Percentiles rank a stretch among this genome's conserved stretches.
These are phyloP conservation scores for Loxodes magnus DNA, from an alignment of 73 alveolate species.

Conservation along the genomic window DNA sequence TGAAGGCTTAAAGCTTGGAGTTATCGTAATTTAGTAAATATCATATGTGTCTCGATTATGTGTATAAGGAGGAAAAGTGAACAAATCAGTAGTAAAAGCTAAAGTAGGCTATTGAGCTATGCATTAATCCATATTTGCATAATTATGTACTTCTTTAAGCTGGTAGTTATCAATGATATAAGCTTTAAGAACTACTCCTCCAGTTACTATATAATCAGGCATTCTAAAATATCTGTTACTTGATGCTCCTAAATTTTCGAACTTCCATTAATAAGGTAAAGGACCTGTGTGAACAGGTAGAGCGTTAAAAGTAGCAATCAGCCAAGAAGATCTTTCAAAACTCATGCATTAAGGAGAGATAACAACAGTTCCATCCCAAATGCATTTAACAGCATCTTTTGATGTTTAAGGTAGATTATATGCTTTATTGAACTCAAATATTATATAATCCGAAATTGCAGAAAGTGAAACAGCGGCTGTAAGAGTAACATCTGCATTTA, in stretches of 20 bases:
- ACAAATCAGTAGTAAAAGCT: background rate
- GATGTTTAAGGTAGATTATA: constrained; percentile 5
- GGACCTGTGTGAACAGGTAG: no score
- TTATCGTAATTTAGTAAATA: constrained; percentile 4
- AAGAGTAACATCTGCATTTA: no score
- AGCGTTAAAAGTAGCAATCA: no score
- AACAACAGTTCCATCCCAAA: background rate
- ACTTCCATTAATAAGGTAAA: no score
- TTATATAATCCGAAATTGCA: background rate
- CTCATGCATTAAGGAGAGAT: background rate
- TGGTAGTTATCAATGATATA: background rate
- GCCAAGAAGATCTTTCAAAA: background rate
- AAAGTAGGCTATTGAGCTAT: background rate
- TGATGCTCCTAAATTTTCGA: no score
- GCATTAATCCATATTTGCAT: background rate
- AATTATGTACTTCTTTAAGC: constrained; percentile 5
- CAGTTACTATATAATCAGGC: constrained; percentile 2
- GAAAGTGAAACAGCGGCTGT: background rate
- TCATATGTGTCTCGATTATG: constrained; percentile 13
- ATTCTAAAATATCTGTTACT: background rate
- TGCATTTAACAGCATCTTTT: background rate
- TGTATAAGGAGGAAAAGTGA: no score
- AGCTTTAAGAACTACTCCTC: background rate
- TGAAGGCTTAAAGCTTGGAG: no score
- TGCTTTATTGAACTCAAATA: constrained; percentile 10